Percentiles rank a stretch among this genome's conserved stretches.
Conservation (phyloP, 768 basidiomycete genomes). For the Leccinum incarnatum region DNA sequence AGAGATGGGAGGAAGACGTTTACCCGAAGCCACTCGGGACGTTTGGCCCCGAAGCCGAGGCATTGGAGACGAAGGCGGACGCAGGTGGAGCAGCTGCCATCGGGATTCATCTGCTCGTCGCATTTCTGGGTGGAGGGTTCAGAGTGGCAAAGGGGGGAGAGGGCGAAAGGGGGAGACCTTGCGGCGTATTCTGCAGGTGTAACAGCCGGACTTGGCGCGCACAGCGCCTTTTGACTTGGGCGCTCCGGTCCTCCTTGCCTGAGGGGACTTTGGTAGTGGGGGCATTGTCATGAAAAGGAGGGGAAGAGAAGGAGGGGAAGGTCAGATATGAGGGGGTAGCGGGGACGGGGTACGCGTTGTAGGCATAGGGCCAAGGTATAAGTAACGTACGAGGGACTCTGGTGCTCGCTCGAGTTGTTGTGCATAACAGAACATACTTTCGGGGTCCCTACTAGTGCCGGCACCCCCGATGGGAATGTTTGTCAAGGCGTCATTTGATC, state of each 20-base stretch:
- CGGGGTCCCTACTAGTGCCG: conserved; percentile 22
- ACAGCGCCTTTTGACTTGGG: conserved; percentile 79
- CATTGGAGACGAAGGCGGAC: conserved; percentile 79
- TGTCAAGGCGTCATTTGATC: conserved; percentile 23
- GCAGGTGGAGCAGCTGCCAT: conserved; percentile 72
- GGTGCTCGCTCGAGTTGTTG: conserved; percentile 1
- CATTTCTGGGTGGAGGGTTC: conserved; percentile 60
- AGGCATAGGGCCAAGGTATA: conserved; percentile 30
- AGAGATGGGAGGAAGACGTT: neutral
- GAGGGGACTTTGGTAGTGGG: conserved; percentile 41
- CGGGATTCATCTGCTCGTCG: conserved; percentile 64
- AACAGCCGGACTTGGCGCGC: conserved; percentile 86
- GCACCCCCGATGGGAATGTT: conserved; percentile 25
- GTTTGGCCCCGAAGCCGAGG: conserved; percentile 81
- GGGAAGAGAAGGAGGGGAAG: neutral
- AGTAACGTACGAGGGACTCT: conserved; percentile 27
- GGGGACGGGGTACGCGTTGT: conserved; percentile 17
- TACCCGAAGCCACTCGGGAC: conserved; percentile 83
- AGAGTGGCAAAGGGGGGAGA: conserved; percentile 4
- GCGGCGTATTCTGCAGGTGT: conserved; percentile 82
- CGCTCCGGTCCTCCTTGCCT: conserved; percentile 44
- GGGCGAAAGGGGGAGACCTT: conserved; percentile 50
- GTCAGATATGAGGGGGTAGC: conserved; percentile 5
- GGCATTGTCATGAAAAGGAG: conserved; percentile 22
- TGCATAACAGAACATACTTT: conserved; percentile 1